These are phyloP conservation scores for Magnaporthiopsis rhizophila DNA, from an alignment of 2,329 filamentous ascomycete species.

Conservation along the genomic window DNA sequence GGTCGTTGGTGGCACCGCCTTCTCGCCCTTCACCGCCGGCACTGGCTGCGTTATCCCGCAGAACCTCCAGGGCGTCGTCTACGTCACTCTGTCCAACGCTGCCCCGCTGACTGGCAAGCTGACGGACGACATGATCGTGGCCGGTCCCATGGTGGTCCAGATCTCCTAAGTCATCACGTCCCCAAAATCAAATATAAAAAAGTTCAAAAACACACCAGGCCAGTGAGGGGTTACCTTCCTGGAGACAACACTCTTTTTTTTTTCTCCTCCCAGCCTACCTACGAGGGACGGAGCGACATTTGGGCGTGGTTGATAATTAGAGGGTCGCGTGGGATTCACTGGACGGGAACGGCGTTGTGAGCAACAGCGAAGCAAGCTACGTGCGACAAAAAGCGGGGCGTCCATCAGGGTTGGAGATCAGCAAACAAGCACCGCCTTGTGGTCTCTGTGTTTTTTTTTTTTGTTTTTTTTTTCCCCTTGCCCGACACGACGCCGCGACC, in stretches of 20 bases:
- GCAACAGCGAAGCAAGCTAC: neutral
- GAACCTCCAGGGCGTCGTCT: constrained; percentile 53
- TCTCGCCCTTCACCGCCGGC: constrained; percentile 45
- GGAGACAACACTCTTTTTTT: neutral
- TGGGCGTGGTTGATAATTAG: neutral
- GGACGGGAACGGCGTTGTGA: neutral
- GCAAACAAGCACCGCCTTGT: neutral
- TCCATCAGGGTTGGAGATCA: neutral
- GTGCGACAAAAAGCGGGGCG: neutral
- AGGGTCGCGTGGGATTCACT: neutral
- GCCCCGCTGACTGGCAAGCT: constrained; percentile 42
- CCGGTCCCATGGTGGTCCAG: constrained; percentile 53
- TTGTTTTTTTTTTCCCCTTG: neutral
- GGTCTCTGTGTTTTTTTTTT: no score
- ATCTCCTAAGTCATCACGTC: constrained; percentile 31
- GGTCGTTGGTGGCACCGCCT: constrained; percentile 49
- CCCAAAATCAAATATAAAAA: neutral
- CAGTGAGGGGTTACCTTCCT: neutral
- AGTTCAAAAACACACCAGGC: neutral
- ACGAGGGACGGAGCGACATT: neutral
- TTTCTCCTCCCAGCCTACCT: neutral
- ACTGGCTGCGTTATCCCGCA: constrained; percentile 54
- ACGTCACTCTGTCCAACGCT: constrained; percentile 55
- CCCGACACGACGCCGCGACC: neutral
- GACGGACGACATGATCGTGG: constrained; percentile 56